Evolutionary conservation across 345 rosid genomes (phyloP).

Genomic region (Heritiera fomes): DNA sequence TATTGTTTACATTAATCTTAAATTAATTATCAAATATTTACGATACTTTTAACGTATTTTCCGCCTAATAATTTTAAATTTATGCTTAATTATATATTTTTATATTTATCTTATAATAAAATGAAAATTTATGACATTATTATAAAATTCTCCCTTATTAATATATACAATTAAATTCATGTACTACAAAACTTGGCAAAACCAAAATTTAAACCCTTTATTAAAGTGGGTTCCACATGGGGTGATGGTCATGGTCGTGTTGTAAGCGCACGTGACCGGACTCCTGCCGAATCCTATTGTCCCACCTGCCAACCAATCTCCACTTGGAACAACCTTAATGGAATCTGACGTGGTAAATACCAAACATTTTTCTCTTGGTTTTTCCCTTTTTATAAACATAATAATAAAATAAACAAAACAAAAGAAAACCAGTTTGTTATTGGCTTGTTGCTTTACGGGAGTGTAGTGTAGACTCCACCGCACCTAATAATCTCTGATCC

Average conservation of each 20-base stretch:
- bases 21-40: too few species aligned
- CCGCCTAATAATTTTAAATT: too few species aligned
- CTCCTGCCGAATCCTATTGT: neutral
- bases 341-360: neutral
- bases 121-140: too few species aligned
- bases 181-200: too few species aligned
- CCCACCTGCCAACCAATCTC: neutral
- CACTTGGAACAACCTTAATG: conserved; percentile 8
- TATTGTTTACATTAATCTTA: too few species aligned
- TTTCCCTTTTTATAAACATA: neutral
- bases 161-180: too few species aligned
- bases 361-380: neutral
- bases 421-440: neutral
- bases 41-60: too few species aligned
- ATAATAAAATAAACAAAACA: neutral
- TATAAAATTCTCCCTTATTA: too few species aligned
- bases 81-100: too few species aligned
- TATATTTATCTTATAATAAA: too few species aligned
- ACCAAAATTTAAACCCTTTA: neutral
- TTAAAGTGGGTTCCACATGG: neutral
- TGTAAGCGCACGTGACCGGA: neutral
- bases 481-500: neutral
- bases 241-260: neutral
- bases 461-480: conserved; percentile 1
- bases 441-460: neutral